These are phyloP conservation scores for Suhomyces xylopsoci DNA, from an alignment of 805 yeast genomes.

Conservation along the genomic window DNA sequence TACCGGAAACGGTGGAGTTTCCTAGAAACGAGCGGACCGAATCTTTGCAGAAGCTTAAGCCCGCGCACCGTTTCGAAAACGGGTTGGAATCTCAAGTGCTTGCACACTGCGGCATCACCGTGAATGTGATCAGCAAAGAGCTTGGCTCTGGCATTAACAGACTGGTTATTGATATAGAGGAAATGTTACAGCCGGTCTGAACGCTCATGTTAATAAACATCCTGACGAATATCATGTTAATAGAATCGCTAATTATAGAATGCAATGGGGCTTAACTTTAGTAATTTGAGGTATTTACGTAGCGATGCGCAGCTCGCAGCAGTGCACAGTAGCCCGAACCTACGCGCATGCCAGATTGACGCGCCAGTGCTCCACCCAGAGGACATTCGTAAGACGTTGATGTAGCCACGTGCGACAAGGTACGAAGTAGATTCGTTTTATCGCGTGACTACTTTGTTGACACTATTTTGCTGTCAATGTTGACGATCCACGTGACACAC, in stretches of 20 bases:
- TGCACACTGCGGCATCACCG: constrained; percentile 1
- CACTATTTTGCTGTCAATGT: too few species aligned
- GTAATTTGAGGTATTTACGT: too few species aligned
- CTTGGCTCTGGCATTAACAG: constrained; percentile 3
- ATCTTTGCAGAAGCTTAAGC: not conserved
- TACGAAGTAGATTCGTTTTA: too few species aligned
- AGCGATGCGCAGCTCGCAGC: too few species aligned
- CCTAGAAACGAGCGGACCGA: not conserved
- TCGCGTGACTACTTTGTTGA: too few species aligned
- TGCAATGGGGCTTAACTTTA: too few species aligned
- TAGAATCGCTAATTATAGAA: not conserved
- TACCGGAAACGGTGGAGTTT: not conserved
- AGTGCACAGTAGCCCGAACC: too few species aligned
- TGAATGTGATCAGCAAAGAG: constrained; percentile 1
- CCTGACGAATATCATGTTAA: not conserved
- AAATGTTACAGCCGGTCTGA: constrained; percentile 3
- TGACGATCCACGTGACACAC: too few species aligned
- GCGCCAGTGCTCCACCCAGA: too few species aligned
- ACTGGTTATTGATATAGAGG: constrained; percentile 2
- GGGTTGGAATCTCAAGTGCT: not conserved
- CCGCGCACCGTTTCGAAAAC: not conserved
- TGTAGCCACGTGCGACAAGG: too few species aligned
- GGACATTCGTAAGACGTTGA: too few species aligned
- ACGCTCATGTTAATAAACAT: not conserved
- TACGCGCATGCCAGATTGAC: too few species aligned